Evolutionary conservation across 1,139 yeast species (phyloP).

Genomic region (Debaryomyces udenii): DNA sequence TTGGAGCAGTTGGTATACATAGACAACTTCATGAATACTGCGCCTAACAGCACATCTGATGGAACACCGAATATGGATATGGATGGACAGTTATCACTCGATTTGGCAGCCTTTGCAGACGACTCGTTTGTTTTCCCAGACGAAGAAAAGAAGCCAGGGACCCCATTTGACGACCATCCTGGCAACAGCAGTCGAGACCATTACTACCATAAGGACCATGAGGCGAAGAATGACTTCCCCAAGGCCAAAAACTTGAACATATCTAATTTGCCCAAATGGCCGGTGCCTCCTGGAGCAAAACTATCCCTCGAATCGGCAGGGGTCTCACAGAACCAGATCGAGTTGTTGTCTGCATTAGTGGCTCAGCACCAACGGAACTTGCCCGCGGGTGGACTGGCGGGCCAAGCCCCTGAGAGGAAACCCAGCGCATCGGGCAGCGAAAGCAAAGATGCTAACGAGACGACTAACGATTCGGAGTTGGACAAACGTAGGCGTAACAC

Average conservation of each 20-base stretch:
- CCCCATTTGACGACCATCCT: neutral
- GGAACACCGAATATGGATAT: slow-evolving; percentile 48
- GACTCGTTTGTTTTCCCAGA: slow-evolving; percentile 78
- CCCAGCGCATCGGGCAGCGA: neutral
- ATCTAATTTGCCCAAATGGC: slow-evolving; percentile 54
- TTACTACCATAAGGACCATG: slow-evolving; percentile 1
- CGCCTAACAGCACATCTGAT: slow-evolving; percentile 26
- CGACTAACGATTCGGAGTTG: slow-evolving; percentile 38
- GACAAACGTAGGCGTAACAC: slow-evolving; percentile 77
- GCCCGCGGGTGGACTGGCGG: slow-evolving; percentile 6
- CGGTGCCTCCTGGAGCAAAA: slow-evolving; percentile 75
- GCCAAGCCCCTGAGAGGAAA: slow-evolving; percentile 10
- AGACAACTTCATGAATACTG: slow-evolving; percentile 66
- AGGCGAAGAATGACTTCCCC: neutral
- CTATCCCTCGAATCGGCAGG: slow-evolving; percentile 66
- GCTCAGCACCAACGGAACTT: slow-evolving; percentile 60
- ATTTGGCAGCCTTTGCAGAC: slow-evolving; percentile 79
- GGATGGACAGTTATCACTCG: slow-evolving; percentile 71
- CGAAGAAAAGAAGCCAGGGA: slow-evolving; percentile 57
- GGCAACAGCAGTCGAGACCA: neutral
- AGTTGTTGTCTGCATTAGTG: slow-evolving; percentile 68
- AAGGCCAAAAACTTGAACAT: slow-evolving; percentile 17
- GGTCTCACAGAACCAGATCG: slow-evolving; percentile 66
- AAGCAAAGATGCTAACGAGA: neutral
- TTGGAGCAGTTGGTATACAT: slow-evolving; percentile 77